Base-by-base conservation (phyloP, 2,329 filamentous ascomycete genomes). In the Claviceps quebecensis region DNA sequence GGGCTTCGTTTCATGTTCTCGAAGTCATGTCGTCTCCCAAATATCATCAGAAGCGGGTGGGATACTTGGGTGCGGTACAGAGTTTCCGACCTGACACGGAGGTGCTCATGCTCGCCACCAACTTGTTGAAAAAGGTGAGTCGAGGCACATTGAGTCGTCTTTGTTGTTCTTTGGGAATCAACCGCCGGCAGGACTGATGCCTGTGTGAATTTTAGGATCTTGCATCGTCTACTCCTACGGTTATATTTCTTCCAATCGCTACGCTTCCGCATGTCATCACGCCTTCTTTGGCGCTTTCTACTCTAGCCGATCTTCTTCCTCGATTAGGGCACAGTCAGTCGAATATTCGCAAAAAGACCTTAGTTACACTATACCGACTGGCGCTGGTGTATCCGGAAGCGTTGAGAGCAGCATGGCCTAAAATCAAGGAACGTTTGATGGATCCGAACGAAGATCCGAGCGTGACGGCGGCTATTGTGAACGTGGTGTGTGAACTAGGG, bases 11-110 rank as follows among this genome's bases (percentile, higher is more conserved):
- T 70, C 87, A 98, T 66, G 91, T 97, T 49, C 83, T 98, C 47
- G 93, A 98, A 71, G 93, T 98, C 70, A 98, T 98, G 93, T 95
- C 90, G 39, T 95, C 88, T 40, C 76, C 85, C 47, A 97, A 96
- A 66, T 95, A 95, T 67, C 78, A 89, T 58, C 91, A 96, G 69
- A 98, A 98, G 70, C 80, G 91, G 57, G 88, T 96, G 45, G 93
- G 91, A 53, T 98, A 98, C 66, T 75, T 98, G 19, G 91, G 86
- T 14, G 93, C 93, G 8, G 89, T 95, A 34, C 93, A 98, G 74
- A 97, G 86, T 72, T 98, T 96, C 68, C 81, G 91, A 22, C 79
- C 90, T 2, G 91, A 97, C 61, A 98, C 93, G 2, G 93, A 98
- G 65, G 93, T 98, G 49, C 73, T 98, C 63, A 96, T 98, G 89